Conservation (phyloP, 352 stramenopile species). For the Globisporangium mamillatum region DNA sequence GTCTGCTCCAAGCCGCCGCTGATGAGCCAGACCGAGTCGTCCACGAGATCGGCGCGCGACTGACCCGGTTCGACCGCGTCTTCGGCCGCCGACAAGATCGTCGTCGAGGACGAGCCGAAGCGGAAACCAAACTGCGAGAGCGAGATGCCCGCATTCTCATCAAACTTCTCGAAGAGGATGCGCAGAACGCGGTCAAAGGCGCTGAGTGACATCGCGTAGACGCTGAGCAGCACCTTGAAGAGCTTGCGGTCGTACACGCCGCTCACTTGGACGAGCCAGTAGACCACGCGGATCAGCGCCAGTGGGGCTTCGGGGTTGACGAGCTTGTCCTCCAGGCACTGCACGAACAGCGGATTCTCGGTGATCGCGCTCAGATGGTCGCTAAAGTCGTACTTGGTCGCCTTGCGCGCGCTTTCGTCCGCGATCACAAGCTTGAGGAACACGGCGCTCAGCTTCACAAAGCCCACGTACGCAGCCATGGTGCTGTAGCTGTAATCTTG, state of each 20-base stretch:
- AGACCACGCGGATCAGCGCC: constrained; percentile 38
- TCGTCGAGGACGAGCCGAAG: constrained; percentile 54
- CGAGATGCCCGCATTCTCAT: constrained; percentile 33
- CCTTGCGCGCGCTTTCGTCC: constrained; percentile 14
- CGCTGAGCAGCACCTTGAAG: constrained; percentile 55
- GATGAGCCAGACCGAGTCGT: constrained; percentile 69
- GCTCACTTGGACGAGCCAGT: constrained; percentile 36
- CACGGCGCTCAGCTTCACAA: constrained; percentile 32
- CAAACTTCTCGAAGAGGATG: constrained; percentile 55
- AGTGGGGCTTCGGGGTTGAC: constrained; percentile 21
- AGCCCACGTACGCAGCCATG: constrained; percentile 22
- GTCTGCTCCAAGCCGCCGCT: constrained; percentile 56
- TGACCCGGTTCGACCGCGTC: not conserved
- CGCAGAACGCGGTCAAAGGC: constrained; percentile 54
- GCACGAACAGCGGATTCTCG: constrained; percentile 26
- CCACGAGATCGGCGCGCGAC: constrained; percentile 43
- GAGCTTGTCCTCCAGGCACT: constrained; percentile 19
- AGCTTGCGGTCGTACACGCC: constrained; percentile 44
- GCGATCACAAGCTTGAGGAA: constrained; percentile 32
- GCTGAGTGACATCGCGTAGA: constrained; percentile 72
- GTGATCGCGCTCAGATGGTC: constrained; percentile 35
- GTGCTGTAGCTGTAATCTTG: constrained; percentile 22
- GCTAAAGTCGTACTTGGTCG: constrained; percentile 30
- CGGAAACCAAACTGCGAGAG: constrained; percentile 60
- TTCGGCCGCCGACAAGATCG: constrained; percentile 23